phyloP scores from a whole-genome alignment of 495 filamentous ascomycete genomes.

The Penicillium longicatenatum region DNA sequence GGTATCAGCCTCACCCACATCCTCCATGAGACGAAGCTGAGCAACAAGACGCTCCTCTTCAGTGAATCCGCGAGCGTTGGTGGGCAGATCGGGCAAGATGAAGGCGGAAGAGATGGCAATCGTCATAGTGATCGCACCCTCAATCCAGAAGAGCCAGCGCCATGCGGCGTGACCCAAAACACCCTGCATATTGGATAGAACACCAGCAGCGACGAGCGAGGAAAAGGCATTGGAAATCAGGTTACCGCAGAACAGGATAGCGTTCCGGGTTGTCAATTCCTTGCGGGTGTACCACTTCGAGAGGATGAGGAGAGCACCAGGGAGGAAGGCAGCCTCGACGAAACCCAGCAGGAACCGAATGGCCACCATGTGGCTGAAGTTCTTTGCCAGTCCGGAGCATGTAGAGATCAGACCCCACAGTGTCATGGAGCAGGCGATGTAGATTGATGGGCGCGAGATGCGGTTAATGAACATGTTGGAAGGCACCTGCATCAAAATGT shows the following conservation, averaged over 20 bases:
- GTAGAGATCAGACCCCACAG: conserved; percentile 68
- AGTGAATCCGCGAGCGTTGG: conserved; percentile 68
- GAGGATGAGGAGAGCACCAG: conserved; percentile 46
- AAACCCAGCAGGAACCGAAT: conserved; percentile 70
- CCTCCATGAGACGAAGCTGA: conserved; percentile 69
- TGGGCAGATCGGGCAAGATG: conserved; percentile 73
- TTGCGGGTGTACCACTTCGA: conserved; percentile 51
- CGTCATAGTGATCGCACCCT: conserved; percentile 34
- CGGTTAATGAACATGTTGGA: conserved; percentile 47
- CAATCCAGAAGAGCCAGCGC: conserved; percentile 69
- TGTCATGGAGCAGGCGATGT: conserved; percentile 64
- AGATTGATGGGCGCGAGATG: conserved; percentile 55
- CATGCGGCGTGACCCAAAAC: conserved; percentile 50
- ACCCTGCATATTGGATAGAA: conserved; percentile 45
- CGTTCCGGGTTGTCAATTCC: conserved; percentile 45
- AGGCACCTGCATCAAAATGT: conserved; percentile 36
- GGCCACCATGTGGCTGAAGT: conserved; percentile 59
- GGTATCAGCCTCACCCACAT: conserved; percentile 74
- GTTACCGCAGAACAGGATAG: conserved; percentile 47
- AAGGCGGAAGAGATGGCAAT: conserved; percentile 50
- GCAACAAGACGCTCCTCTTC: conserved; percentile 68
- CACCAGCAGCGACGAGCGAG: conserved; percentile 55
- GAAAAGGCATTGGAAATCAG: conserved; percentile 65
- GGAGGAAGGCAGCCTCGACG: conserved; percentile 49
- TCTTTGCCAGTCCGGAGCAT: conserved; percentile 54